Evolutionary conservation across 108 stramenopile species (phyloP).

Genomic region (Cyclostephanos tholiformis): DNA sequence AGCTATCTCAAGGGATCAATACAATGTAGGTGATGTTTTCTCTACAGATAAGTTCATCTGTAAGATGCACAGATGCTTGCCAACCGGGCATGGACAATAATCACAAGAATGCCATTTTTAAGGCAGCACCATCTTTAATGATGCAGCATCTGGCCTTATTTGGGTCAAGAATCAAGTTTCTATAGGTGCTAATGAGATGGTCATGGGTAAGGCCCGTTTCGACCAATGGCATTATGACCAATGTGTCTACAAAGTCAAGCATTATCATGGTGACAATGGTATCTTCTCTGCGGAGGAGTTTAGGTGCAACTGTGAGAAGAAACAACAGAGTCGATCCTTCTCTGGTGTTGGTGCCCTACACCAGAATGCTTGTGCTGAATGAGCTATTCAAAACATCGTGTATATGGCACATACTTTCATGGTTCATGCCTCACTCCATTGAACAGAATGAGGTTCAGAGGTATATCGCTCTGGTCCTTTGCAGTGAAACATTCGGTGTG

Average conservation of each 20-base stretch:
- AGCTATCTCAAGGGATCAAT: not conserved
- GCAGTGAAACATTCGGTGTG: constrained; percentile 52
- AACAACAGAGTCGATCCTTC: constrained; percentile 17
- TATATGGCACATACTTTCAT: constrained; percentile 44
- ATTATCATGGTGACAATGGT: constrained; percentile 41
- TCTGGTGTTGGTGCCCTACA: constrained; percentile 45
- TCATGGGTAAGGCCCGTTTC: constrained; percentile 14
- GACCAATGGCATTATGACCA: not conserved
- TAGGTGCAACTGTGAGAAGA: not conserved
- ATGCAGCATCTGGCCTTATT: too few species aligned
- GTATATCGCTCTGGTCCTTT: constrained; percentile 49
- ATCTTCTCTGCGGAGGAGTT: constrained; percentile 24
- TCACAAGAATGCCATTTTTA: not conserved
- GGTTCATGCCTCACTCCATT: constrained; percentile 42
- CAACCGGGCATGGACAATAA: constrained; percentile 32
- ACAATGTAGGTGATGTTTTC: not conserved
- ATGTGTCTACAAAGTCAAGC: constrained; percentile 23
- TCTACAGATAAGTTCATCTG: constrained; percentile 6
- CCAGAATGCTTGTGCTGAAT: constrained; percentile 56
- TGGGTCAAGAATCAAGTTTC: constrained; percentile 33
- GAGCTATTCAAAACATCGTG: constrained; percentile 36
- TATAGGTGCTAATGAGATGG: constrained; percentile 36
- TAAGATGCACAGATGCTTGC: constrained; percentile 34
- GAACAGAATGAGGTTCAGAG: constrained; percentile 22
- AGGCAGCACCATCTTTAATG: constrained; percentile 37